Conservation (phyloP, 2,329 filamentous ascomycete species). For the Albophoma yamanashiensis region DNA sequence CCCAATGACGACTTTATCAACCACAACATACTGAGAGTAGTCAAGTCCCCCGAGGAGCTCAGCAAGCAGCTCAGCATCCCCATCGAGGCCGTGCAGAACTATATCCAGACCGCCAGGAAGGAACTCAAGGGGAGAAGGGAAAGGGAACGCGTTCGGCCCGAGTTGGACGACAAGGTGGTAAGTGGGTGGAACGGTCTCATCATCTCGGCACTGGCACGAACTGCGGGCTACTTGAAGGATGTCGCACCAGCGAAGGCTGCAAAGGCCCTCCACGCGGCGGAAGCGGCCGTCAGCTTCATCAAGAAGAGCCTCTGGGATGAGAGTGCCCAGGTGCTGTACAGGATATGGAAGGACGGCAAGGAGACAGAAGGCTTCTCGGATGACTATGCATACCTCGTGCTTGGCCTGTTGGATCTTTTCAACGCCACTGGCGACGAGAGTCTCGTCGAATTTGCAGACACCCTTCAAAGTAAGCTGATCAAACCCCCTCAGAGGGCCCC, state of each 20-base stretch:
- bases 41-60: slow-evolving; percentile 56
- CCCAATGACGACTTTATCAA: slow-evolving; percentile 90
- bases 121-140: slow-evolving; percentile 65
- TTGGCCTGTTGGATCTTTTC: slow-evolving; percentile 75
- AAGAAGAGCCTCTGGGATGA: slow-evolving; percentile 62
- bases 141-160: slow-evolving; percentile 62
- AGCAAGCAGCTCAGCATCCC: slow-evolving; percentile 65
- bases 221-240: slow-evolving; percentile 54
- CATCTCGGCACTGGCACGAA: slow-evolving; percentile 70
- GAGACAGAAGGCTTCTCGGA: slow-evolving; percentile 72
- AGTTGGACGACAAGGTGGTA: slow-evolving; percentile 80
- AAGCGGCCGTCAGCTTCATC: slow-evolving; percentile 62
- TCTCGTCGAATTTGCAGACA: slow-evolving; percentile 72
- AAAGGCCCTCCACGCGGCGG: slow-evolving; percentile 55
- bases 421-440: slow-evolving; percentile 67
- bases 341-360: slow-evolving; percentile 60
- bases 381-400: slow-evolving; percentile 84
- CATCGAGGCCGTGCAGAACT: slow-evolving; percentile 54
- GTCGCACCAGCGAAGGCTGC: slow-evolving; percentile 46
- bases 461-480: slow-evolving; percentile 55
- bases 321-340: slow-evolving; percentile 50
- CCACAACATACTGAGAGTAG: slow-evolving; percentile 76
- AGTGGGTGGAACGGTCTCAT: slow-evolving; percentile 83
- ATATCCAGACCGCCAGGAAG: slow-evolving; percentile 54
- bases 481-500: background rate